Evolutionary conservation across 345 rosid species (phyloP), one percentile per base, ranked within the genome.

Genomic region (Mercurialis annua): DNA sequence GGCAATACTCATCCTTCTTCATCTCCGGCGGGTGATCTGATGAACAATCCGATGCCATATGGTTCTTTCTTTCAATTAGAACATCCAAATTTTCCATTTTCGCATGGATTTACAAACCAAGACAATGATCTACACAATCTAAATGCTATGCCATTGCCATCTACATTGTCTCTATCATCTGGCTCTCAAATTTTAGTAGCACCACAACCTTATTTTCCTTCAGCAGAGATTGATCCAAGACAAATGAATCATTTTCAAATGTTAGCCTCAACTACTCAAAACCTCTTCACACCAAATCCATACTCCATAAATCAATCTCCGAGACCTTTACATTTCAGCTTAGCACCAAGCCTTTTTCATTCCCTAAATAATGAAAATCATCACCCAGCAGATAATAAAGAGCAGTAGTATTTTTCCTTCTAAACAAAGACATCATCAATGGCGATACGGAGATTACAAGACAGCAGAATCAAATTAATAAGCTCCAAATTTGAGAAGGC

Each of bases 191-290:
- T 79, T 55, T 71, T 86, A 66, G 75, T 85, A 47, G 44, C 62
- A 59, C 34, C 76, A 23, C 76, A 59, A 20, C 43, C 76, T 29
- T 52, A 52, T 66, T 66, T 72, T 48, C 62, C 76, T 60, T 59
- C 66, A 17, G 23, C 16, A 27, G 69, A 73, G 26, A 61, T 46
- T 33, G 68, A 73, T 67, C 68, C 76, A 10, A 62, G 77, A 20
- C 83, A 82, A 64, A 71, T 81, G 54, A 86, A 70, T 62, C 88
- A 80, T 17, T 80, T 80, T 62, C 90, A 85, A 40, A 75, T 82
- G 84, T 73, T 80, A 73, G 67, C 69, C 58, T 68, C 87, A 21
- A 73, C 47, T 52, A 55, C 81, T 34, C 82, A 83, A 73, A 76
- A 59, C 63, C 43, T 40, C 29, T 65, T 60, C 50, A 7, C 67